Conservation (phyloP, 2,329 filamentous ascomycete species). For the Scopulariopsis brevicaulis region DNA sequence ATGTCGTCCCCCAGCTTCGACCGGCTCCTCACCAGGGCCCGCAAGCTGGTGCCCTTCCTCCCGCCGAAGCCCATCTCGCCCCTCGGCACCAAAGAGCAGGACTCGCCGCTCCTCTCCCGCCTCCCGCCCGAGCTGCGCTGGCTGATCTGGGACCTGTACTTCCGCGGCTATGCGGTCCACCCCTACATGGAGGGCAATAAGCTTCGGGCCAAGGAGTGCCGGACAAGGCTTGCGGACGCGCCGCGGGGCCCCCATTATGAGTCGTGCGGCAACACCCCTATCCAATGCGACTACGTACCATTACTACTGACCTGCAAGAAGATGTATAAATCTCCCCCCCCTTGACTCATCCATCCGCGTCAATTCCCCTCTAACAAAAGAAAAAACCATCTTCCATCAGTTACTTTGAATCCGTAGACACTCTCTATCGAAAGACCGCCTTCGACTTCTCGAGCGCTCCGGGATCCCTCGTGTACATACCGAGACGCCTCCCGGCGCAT, state of each 20-base stretch:
- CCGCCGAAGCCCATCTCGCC: conserved; percentile 9
- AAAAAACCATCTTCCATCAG: conserved; percentile 5
- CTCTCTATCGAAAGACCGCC: conserved; percentile 8
- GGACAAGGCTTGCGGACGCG: background rate
- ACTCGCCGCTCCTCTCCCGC: conserved; percentile 7
- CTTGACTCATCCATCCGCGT: background rate
- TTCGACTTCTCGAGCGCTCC: conserved; percentile 8
- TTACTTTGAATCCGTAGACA: conserved; percentile 9
- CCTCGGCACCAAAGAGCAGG: conserved; percentile 7
- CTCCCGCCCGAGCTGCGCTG: conserved; percentile 8
- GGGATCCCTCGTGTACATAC: background rate
- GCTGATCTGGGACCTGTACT: conserved; percentile 9
- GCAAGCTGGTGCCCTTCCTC: conserved; percentile 8
- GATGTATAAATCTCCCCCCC: conserved; percentile 6
- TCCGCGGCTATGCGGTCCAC: conserved; percentile 8
- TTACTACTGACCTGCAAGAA: conserved; percentile 8
- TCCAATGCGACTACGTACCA: conserved; percentile 6
- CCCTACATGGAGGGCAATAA: conserved; percentile 1
- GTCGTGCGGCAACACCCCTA: background rate
- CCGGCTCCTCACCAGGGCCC: conserved; percentile 6
- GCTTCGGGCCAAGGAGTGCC: conserved; percentile 8
- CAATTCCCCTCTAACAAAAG: conserved; percentile 5
- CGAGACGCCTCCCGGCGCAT: background rate
- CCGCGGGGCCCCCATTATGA: background rate
- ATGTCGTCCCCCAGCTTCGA: conserved; percentile 5